A percentile compares a stretch with the other conserved stretches of the same genome.
These are phyloP conservation scores for Inga oerstediana DNA, from an alignment of 306 rosid species.

Conservation along the genomic window DNA sequence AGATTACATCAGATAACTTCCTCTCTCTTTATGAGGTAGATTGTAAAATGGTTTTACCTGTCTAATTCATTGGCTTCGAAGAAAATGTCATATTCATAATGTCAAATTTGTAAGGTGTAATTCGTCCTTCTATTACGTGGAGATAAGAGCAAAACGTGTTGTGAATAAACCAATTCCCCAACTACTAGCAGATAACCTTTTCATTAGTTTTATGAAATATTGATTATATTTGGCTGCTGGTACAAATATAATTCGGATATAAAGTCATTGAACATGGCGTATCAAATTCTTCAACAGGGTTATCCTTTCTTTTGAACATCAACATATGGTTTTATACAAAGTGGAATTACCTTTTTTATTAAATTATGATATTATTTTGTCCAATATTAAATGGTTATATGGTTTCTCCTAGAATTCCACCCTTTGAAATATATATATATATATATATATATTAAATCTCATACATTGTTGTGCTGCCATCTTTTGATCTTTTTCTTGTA, in stretches of 20 bases:
- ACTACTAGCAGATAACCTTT: not conserved
- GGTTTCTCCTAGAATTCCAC: not conserved
- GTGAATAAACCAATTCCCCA: not conserved
- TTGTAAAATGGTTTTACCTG: constrained; percentile 28
- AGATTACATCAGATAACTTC: constrained; percentile 52
- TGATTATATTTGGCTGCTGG: not conserved
- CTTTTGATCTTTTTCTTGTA: constrained; percentile 29
- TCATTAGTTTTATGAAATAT: not conserved
- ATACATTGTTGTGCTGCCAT: not conserved
- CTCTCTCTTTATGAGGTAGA: constrained; percentile 73
- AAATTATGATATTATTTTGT: not conserved
- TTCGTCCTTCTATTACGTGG: not conserved
- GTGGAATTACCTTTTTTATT: not conserved
- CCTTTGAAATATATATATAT: not conserved
- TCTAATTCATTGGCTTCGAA: constrained; percentile 6
- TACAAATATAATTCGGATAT: not conserved
- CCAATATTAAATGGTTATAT: not conserved
- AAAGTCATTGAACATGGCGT: not conserved
- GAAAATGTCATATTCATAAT: constrained; percentile 17
- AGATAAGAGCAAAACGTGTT: not conserved
- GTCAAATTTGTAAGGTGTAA: not conserved
- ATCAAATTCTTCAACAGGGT: not conserved
- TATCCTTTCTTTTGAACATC: not conserved
- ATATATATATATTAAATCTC: not conserved
- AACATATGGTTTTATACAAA: not conserved